These are phyloP conservation scores for Conoideocrella luteorostrata DNA, from an alignment of 2,329 filamentous ascomycete genomes.

Conservation along the genomic window DNA sequence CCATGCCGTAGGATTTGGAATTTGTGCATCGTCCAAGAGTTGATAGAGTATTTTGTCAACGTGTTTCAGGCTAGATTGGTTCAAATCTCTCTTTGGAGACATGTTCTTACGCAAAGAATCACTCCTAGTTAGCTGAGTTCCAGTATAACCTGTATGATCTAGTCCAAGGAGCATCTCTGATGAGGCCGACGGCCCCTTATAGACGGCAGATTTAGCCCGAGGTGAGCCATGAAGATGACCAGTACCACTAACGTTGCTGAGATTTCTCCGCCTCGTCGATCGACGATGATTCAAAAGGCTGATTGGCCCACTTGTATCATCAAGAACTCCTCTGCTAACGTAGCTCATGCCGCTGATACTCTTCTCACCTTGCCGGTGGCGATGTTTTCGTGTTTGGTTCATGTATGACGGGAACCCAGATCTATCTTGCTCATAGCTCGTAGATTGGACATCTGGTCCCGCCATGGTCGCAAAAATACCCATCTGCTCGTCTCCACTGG, in stretches of 20 bases:
- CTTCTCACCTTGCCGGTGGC: constrained; percentile 67
- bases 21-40: constrained; percentile 67
- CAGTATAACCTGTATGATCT: constrained; percentile 38
- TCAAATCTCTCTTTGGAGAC: constrained; percentile 74
- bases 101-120: constrained; percentile 73
- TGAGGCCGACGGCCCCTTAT: constrained; percentile 48
- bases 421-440: constrained; percentile 68
- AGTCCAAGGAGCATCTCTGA: constrained; percentile 44
- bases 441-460: constrained; percentile 55
- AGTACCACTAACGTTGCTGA: constrained; percentile 74
- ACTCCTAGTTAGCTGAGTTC: constrained; percentile 59
- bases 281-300: constrained; percentile 55
- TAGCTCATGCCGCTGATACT: constrained; percentile 65
- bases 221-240: constrained; percentile 66
- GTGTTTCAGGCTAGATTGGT: constrained; percentile 80
- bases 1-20: constrained; percentile 73
- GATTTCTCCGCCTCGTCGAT: constrained; percentile 66
- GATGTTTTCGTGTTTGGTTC: constrained; percentile 67
- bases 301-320: constrained; percentile 52
- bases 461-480: constrained; percentile 74
- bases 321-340: constrained; percentile 57
- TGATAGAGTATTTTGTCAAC: constrained; percentile 80
- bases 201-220: constrained; percentile 51
- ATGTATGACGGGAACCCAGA: constrained; percentile 66
- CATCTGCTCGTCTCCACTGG: constrained; percentile 86